phyloP scores from a whole-genome alignment of 257 asterid genomes.

The Solanum raphanifolium region DNA sequence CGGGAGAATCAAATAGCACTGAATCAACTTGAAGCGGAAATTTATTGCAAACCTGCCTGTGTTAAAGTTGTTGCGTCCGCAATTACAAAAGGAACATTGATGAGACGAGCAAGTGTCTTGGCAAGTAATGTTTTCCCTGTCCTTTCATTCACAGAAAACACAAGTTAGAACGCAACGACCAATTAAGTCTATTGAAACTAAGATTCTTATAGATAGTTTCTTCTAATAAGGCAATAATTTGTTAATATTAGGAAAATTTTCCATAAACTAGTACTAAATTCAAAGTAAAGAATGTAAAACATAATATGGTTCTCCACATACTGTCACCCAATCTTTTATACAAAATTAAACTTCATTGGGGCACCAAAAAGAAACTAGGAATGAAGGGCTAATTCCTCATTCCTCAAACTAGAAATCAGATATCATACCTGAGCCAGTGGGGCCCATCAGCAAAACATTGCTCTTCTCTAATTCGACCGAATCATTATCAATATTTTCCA shows the following conservation, averaged over 20 bases:
- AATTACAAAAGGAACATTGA: slow-evolving; percentile 81
- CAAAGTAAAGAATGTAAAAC: not conserved
- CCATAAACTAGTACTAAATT: not conserved
- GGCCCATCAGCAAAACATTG: slow-evolving; percentile 85
- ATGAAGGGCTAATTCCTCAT: not conserved
- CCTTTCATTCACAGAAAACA: slow-evolving; percentile 41
- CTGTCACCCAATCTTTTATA: not conserved
- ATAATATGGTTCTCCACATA: not conserved
- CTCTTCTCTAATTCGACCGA: slow-evolving; percentile 89
- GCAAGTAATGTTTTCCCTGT: slow-evolving; percentile 97
- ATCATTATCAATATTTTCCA: slow-evolving; percentile 31
- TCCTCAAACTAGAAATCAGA: not conserved
- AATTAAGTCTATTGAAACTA: not conserved
- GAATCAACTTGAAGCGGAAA: not conserved
- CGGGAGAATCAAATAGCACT: not conserved
- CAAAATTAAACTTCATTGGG: not conserved
- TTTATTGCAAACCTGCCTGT: slow-evolving; percentile 82
- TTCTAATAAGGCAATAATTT: not conserved
- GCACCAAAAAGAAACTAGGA: not conserved
- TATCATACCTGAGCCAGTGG: slow-evolving; percentile 88
- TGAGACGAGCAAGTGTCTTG: slow-evolving; percentile 89
- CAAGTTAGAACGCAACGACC: not conserved
- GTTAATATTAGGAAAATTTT: not conserved
- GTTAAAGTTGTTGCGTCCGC: slow-evolving; percentile 91
- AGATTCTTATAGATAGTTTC: not conserved